Conservation (phyloP, 371 early-diverging fungal genomes). For the Mortierella sp. region DNA sequence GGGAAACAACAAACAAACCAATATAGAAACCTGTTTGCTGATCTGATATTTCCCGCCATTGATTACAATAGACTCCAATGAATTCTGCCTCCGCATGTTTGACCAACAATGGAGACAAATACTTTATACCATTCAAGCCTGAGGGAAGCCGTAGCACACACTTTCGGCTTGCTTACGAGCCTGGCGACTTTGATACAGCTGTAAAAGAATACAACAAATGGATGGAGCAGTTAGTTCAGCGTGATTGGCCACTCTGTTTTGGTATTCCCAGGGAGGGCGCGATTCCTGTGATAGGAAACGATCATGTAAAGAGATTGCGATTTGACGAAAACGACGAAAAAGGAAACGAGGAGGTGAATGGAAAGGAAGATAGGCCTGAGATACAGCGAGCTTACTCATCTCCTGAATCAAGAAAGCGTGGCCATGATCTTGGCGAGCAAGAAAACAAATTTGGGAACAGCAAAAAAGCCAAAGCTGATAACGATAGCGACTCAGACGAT, state of each 20-base stretch:
- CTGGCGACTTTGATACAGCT: conserved; percentile 81
- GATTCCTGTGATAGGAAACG: conserved; percentile 12
- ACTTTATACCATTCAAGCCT: conserved; percentile 80
- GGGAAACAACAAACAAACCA: background rate
- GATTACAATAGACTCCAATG: conserved; percentile 89
- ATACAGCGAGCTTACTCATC: conserved; percentile 14
- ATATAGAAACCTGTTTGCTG: background rate
- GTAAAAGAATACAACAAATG: conserved; percentile 79
- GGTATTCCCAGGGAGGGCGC: conserved; percentile 58
- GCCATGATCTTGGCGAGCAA: conserved; percentile 11
- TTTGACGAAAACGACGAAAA: background rate
- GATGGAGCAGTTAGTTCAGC: conserved; percentile 73
- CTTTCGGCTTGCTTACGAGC: conserved; percentile 83
- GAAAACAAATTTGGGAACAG: conserved; percentile 14
- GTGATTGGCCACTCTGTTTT: conserved; percentile 88
- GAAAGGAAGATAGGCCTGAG: conserved; percentile 9
- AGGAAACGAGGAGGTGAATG: background rate
- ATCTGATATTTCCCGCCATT: conserved; percentile 24
- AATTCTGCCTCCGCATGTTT: conserved; percentile 86
- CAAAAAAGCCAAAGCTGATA: conserved; percentile 42
- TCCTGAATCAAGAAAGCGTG: conserved; percentile 42
- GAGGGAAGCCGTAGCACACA: conserved; percentile 77
- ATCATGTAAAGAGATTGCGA: background rate
- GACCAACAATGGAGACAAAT: conserved; percentile 84
- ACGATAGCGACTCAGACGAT: background rate